These are phyloP conservation scores for Dittrichia graveolens DNA, from an alignment of 129 eudicot genomes.

Conservation along the genomic window DNA sequence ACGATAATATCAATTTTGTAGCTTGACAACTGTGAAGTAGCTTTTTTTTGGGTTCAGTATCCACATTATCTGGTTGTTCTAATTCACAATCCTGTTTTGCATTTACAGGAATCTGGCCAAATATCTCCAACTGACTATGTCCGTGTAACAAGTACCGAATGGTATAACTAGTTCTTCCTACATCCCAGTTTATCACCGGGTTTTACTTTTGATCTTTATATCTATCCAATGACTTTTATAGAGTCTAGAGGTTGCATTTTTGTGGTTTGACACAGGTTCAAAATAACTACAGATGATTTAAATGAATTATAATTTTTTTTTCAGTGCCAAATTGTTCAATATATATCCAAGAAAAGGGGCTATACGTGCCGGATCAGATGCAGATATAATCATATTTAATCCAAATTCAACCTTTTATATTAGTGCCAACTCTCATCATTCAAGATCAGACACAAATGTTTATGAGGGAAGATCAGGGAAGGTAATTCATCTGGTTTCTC, in stretches of 20 bases:
- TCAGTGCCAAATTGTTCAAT: constrained; percentile 84
- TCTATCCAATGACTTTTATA: background rate
- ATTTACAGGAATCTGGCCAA: constrained; percentile 86
- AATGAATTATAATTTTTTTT: background rate
- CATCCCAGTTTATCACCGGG: constrained; percentile 2
- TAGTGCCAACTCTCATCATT: constrained; percentile 77
- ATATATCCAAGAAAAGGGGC: constrained; percentile 97
- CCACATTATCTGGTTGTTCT: background rate
- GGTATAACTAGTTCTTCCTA: constrained; percentile 47
- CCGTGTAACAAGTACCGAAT: constrained; percentile 92
- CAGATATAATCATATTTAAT: constrained; percentile 88
- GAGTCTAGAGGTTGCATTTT: constrained; percentile 21
- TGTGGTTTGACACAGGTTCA: constrained; percentile 4
- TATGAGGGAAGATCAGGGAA: constrained; percentile 88
- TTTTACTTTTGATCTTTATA: constrained; percentile 14
- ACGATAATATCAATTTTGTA: constrained; percentile 32
- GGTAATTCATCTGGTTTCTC: constrained; percentile 44
- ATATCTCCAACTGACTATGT: constrained; percentile 84
- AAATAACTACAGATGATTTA: constrained; percentile 15
- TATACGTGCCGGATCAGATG: constrained; percentile 92
- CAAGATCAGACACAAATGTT: constrained; percentile 86
- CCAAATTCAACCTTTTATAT: constrained; percentile 87
- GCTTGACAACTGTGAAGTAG: background rate
- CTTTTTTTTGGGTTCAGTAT: constrained; percentile 6
- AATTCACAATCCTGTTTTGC: constrained; percentile 14